phyloP scores from a whole-genome alignment of 306 rosid genomes.

The Canavalia ensiformis region DNA sequence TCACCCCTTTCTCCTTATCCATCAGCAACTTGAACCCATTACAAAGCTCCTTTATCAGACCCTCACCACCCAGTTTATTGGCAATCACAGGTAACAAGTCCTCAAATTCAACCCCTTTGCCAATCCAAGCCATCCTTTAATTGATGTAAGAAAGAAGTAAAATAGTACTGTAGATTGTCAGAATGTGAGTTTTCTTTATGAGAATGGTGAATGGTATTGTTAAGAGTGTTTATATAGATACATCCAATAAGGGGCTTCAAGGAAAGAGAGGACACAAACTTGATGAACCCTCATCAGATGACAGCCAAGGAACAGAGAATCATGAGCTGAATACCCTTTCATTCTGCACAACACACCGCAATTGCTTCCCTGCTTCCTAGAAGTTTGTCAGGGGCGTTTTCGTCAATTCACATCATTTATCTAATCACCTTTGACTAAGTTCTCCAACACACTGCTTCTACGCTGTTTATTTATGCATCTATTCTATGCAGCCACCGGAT shows the following conservation, averaged over 20 bases:
- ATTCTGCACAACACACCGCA: constrained; percentile 53
- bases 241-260: not conserved
- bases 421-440: constrained; percentile 18
- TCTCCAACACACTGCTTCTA: constrained; percentile 14
- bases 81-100: constrained; percentile 89
- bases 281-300: constrained; percentile 44
- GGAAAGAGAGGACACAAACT: constrained; percentile 51
- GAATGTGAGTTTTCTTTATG: not conserved
- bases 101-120: constrained; percentile 51
- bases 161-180: not conserved
- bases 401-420: not conserved
- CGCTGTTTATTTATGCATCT: not conserved
- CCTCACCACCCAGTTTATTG: constrained; percentile 80
- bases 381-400: constrained; percentile 44
- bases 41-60: constrained; percentile 80
- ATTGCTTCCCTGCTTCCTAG: constrained; percentile 68
- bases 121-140: constrained; percentile 55
- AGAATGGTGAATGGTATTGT: not conserved
- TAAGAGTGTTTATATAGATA: constrained; percentile 7
- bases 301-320: constrained; percentile 65
- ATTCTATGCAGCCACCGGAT: not conserved
- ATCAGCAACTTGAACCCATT: constrained; percentile 80
- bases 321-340: constrained; percentile 57
- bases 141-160: not conserved
- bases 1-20: constrained; percentile 79